Conservation (phyloP, 2,329 filamentous ascomycete species). For the Tolypocladium album region DNA sequence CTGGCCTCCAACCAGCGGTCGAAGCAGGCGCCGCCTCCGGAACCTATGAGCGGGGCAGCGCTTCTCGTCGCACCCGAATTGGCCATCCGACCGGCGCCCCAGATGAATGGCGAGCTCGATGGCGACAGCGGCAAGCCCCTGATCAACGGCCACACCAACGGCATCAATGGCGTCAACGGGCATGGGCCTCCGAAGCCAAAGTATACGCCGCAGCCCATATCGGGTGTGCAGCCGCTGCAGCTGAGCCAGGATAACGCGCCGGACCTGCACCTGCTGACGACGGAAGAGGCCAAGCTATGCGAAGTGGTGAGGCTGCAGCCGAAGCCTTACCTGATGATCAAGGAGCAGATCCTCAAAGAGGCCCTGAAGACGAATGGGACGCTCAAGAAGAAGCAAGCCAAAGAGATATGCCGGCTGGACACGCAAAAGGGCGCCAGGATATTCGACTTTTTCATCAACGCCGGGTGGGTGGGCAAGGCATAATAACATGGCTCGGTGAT, state of each 20-base stretch:
- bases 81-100: slow-evolving; percentile 43
- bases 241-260: slow-evolving; percentile 66
- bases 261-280: slow-evolving; percentile 75
- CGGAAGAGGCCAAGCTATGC: slow-evolving; percentile 79
- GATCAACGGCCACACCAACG: slow-evolving; percentile 42
- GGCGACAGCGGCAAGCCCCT: slow-evolving; percentile 42
- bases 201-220: slow-evolving; percentile 43
- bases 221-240: slow-evolving; percentile 51
- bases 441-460: slow-evolving; percentile 90
- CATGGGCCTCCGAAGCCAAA: slow-evolving; percentile 32
- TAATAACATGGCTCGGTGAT: slow-evolving; percentile 36
- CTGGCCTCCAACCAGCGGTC: slow-evolving; percentile 61
- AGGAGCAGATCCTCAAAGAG: slow-evolving; percentile 84
- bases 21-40: slow-evolving; percentile 54
- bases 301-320: slow-evolving; percentile 75
- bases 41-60: slow-evolving; percentile 64
- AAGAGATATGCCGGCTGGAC: slow-evolving; percentile 76
- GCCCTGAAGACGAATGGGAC: slow-evolving; percentile 79
- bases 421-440: slow-evolving; percentile 74
- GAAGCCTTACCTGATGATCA: slow-evolving; percentile 91
- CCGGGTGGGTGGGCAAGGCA: slow-evolving; percentile 83
- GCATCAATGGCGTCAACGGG: slow-evolving; percentile 30
- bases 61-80: slow-evolving; percentile 72
- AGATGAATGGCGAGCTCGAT: slow-evolving; percentile 24
- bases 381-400: slow-evolving; percentile 89